Evolutionary conservation across 768 basidiomycete genomes (phyloP).

Genomic region (Lentinula detonsa): DNA sequence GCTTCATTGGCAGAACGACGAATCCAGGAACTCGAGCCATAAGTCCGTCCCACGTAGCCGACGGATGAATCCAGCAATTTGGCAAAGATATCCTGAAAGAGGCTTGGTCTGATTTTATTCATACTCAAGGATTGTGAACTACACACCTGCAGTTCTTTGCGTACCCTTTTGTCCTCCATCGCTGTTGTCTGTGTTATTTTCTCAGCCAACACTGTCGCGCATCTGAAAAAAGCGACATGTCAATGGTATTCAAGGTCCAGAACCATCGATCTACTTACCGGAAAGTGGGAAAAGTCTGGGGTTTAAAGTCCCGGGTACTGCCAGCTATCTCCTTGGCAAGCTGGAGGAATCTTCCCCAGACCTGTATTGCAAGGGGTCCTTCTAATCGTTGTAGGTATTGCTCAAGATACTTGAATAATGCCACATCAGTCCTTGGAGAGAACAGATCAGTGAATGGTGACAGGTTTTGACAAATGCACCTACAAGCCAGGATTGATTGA

Average conservation of each 20-base stretch:
- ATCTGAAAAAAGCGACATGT: constrained; percentile 38
- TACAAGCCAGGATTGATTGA: constrained; percentile 64
- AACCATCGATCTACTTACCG: constrained; percentile 38
- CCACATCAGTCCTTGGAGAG: constrained; percentile 52
- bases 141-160: constrained; percentile 81
- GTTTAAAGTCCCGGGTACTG: constrained; percentile 60
- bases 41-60: constrained; percentile 62
- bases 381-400: constrained; percentile 79
- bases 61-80: constrained; percentile 82
- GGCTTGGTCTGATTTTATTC: neutral
- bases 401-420: constrained; percentile 84
- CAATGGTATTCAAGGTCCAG: neutral
- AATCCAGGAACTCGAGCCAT: constrained; percentile 77
- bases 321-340: constrained; percentile 75
- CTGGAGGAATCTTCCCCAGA: constrained; percentile 78
- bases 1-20: constrained; percentile 63
- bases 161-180: constrained; percentile 81
- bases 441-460: constrained; percentile 4
- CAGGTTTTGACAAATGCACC: constrained; percentile 16
- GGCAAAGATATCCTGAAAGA: constrained; percentile 66
- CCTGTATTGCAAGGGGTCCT: constrained; percentile 87
- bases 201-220: constrained; percentile 71
- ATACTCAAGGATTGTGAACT: neutral
- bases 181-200: constrained; percentile 87
- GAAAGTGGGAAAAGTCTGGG: constrained; percentile 65